Conservation (phyloP, 352 stramenopile species). For the Globisporangium canariense region DNA sequence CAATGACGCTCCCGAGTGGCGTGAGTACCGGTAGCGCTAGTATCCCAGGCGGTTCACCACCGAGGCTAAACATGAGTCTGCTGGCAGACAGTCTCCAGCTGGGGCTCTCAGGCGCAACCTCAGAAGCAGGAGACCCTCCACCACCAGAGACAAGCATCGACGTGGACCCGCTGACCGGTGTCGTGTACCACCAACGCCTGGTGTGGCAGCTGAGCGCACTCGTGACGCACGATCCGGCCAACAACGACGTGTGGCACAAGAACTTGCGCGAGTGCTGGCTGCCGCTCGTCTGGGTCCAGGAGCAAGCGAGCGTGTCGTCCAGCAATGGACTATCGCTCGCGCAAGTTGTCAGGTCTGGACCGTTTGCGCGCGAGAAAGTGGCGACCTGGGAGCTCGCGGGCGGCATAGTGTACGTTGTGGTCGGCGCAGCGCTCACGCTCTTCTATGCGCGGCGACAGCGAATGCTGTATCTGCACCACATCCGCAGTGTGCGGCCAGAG, state of each 20-base stretch:
- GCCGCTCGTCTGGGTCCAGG: conserved; percentile 44
- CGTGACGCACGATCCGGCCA: conserved; percentile 11
- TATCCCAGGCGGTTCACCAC: not conserved
- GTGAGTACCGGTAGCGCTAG: not conserved
- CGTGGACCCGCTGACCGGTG: conserved; percentile 44
- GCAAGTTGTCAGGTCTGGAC: conserved; percentile 13
- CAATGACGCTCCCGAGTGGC: conserved; percentile 33
- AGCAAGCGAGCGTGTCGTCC: conserved; percentile 38
- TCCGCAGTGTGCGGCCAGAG: conserved; percentile 24
- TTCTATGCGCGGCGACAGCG: conserved; percentile 19
- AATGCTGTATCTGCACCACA: conserved; percentile 17
- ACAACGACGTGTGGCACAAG: conserved; percentile 34
- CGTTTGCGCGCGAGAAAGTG: conserved; percentile 37
- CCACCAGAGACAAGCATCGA: conserved; percentile 25
- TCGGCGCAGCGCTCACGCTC: conserved; percentile 15
- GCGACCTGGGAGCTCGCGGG: conserved; percentile 29
- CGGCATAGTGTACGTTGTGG: conserved; percentile 23
- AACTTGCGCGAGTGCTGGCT: conserved; percentile 28
- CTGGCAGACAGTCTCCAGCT: conserved; percentile 43
- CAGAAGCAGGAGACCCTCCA: not conserved
- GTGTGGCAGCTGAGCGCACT: conserved; percentile 45
- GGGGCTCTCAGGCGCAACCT: conserved; percentile 13
- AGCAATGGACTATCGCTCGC: conserved; percentile 15
- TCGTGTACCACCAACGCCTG: conserved; percentile 43
- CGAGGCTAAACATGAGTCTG: conserved; percentile 43